These are phyloP conservation scores for Diplotaxis tenuifolia DNA, from an alignment of 345 rosid species.

Conservation along the genomic window DNA sequence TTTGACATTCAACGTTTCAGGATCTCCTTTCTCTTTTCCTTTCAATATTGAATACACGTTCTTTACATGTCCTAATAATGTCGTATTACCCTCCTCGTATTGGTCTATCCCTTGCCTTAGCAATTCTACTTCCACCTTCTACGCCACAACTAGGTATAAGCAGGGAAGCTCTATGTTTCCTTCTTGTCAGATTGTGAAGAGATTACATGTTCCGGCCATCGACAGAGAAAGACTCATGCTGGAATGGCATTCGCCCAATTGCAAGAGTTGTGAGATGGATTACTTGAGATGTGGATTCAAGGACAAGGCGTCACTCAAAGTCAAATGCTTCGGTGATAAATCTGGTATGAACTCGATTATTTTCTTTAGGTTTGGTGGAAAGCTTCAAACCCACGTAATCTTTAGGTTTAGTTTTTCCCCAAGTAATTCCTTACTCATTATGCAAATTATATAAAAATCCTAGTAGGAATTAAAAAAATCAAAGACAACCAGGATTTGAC, in stretches of 20 bases:
- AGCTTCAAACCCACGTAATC: background rate
- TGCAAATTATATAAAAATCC: background rate
- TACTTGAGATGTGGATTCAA: constrained; percentile 44
- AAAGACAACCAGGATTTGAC: background rate
- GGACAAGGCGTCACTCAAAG: constrained; percentile 33
- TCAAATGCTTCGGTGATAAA: constrained; percentile 42
- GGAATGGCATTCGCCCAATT: constrained; percentile 55
- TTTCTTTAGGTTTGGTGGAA: constrained; percentile 9
- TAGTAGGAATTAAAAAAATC: background rate
- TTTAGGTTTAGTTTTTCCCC: background rate
- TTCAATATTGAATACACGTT: constrained; percentile 49
- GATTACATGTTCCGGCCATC: constrained; percentile 46
- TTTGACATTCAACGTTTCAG: constrained; percentile 49
- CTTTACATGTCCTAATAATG: constrained; percentile 53
- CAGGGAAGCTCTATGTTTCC: constrained; percentile 25
- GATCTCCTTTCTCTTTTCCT: constrained; percentile 48
- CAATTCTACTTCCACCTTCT: constrained; percentile 51
- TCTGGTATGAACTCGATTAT: constrained; percentile 42
- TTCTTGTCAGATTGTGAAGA: constrained; percentile 37
- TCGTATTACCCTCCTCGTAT: constrained; percentile 27
- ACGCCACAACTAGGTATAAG: constrained; percentile 46
- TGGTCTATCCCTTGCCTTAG: constrained; percentile 48
- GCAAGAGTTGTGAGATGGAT: constrained; percentile 54
- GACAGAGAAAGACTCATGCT: constrained; percentile 33
- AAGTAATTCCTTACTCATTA: background rate